These are phyloP conservation scores for Fagopyrum tataricum DNA, from an alignment of 148 eudicot genomes.

Conservation along the genomic window DNA sequence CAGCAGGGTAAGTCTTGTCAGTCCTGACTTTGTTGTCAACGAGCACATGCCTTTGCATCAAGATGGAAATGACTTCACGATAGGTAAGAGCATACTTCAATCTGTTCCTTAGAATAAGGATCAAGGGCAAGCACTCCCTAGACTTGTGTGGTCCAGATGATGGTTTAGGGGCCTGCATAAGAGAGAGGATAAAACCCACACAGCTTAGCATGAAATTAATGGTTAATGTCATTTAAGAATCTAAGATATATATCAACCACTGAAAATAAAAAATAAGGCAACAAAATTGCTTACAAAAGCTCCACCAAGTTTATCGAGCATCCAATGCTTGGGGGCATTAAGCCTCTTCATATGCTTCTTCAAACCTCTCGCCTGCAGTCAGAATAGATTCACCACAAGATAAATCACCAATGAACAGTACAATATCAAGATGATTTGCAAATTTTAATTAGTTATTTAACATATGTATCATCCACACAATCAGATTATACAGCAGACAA, in stretches of 20 bases:
- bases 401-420: too few relatives aligned
- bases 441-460: too few relatives aligned
- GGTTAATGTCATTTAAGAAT: not conserved
- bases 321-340: conserved; percentile 20
- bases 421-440: too few relatives aligned
- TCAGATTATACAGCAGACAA: not conserved
- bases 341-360: conserved; percentile 19
- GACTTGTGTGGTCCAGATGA: conserved; percentile 22
- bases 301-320: conserved; percentile 19
- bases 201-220: not conserved
- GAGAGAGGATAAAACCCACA: not conserved
- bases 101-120: conserved; percentile 15
- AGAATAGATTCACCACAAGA: not conserved
- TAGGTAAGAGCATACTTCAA: conserved; percentile 19
- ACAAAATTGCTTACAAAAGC: conserved; percentile 15
- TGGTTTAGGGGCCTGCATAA: conserved; percentile 16
- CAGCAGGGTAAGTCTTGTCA: conserved; percentile 20
- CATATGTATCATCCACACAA: too few relatives aligned
- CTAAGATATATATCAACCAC: not conserved
- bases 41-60: conserved; percentile 17
- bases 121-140: conserved; percentile 18
- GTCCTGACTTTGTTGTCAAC: conserved; percentile 17
- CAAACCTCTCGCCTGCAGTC: conserved; percentile 18
- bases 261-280: too few relatives aligned
- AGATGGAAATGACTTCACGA: conserved; percentile 12